Evolutionary conservation across 331 rosid species (phyloP), one percentile per base, ranked within the genome.

Genomic region (Arachis monticola): DNA sequence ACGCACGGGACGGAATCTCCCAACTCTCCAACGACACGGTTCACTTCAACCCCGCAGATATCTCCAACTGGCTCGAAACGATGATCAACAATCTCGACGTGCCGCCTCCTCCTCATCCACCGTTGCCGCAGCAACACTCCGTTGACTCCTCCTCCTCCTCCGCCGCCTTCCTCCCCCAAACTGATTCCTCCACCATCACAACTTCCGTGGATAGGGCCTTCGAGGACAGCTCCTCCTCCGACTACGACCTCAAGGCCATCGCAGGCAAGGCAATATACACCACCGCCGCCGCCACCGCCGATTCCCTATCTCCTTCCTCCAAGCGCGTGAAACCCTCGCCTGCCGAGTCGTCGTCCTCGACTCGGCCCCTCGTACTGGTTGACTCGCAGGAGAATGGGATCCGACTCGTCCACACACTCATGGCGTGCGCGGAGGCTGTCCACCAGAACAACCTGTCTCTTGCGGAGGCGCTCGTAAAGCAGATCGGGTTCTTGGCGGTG

Each of bases 371-470:
- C 0, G 81, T 95, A 1, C 82, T 92, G 0, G 89, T 87, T 1
- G 97, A 95, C 38, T 86, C 92, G 0, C 99, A 95, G 68, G 96
- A 90, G 10, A 92, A 92, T 74, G 99, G 97, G 64, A 84, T 92
- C 73, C 84, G 88, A 7, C 88, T 92, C 10, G 99, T 95, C 5
- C 99, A 95, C 62, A 85, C 84, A 0, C 69, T 94, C 13, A 79
- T 87, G 88, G 97, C 92, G 2, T 94, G 99, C 72, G 99, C 97
- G 3, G 93, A 94, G 61, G 97, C 99, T 3, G 90, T 94, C 0
- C 92, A 87, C 64, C 84, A 73, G 14, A 87, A 75, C 79, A 87
- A 87, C 48, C 85, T 92, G 1, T 12, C 52, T 2, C 69, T 87
- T 0, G 97, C 97, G 0, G 94, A 94, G 47, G 96, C 87, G 7